Evolutionary conservation across 208 protist genomes (phyloP).

Genomic region (Crithidia sp.): DNA sequence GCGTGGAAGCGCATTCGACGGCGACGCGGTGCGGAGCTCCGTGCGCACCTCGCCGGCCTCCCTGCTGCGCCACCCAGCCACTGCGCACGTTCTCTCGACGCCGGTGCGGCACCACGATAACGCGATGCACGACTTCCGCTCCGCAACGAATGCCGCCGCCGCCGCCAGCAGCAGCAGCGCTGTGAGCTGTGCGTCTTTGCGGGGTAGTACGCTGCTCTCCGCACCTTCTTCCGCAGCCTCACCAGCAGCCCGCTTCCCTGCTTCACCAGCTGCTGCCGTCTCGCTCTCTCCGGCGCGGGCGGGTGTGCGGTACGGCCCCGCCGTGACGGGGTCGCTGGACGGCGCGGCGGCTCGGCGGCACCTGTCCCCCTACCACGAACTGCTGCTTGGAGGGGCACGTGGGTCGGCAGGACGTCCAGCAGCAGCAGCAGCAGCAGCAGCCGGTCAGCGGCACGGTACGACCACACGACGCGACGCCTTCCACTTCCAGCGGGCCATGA

Average conservation of each 20-base stretch:
- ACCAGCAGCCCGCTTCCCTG: background rate
- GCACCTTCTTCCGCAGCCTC: background rate
- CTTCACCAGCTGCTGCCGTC: background rate
- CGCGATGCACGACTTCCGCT: conserved; percentile 13
- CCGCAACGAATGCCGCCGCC: too few relatives aligned
- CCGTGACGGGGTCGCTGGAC: background rate
- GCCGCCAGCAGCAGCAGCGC: background rate
- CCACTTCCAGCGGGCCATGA: conserved; percentile 28
- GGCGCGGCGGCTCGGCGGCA: background rate
- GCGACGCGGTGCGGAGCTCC: background rate
- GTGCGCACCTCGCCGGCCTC: conserved; percentile 4
- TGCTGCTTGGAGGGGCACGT: background rate
- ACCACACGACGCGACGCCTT: conserved; percentile 17
- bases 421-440: background rate
- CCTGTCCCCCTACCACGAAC: background rate
- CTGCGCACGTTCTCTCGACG: conserved; percentile 15
- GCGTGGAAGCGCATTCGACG: background rate
- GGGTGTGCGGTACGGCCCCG: background rate
- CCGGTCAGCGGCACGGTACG: background rate
- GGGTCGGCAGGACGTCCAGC: background rate
- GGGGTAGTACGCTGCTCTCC: background rate
- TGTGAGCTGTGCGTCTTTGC: background rate
- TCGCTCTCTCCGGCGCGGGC: conserved; percentile 3
- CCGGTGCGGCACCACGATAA: conserved; percentile 33
- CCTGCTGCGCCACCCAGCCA: background rate